Evolutionary conservation across 768 basidiomycete genomes (phyloP).

Genomic region (Phanerodontia chrysosporium): DNA sequence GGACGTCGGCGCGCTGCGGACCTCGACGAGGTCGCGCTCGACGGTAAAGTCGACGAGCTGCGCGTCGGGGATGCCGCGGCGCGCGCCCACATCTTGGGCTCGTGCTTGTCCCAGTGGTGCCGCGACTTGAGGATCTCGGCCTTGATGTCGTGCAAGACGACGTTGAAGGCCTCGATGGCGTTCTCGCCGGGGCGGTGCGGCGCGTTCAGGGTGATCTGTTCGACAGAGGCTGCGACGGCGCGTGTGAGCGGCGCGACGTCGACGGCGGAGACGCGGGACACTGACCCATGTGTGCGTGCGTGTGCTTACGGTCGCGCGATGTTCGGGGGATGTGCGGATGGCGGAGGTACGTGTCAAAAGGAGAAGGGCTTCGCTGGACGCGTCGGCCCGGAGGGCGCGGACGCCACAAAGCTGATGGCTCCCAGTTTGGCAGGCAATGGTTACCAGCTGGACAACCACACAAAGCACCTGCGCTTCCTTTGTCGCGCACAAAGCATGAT

Average conservation of each 20-base stretch:
- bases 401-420: constrained; percentile 8
- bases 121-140: constrained; percentile 63
- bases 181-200: constrained; percentile 57
- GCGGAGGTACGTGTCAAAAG: not conserved
- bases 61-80: constrained; percentile 47
- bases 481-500: not conserved
- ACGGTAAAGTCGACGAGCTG: constrained; percentile 51
- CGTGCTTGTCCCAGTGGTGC: constrained; percentile 66
- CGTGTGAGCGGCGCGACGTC: not conserved
- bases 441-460: not conserved
- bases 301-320: not conserved
- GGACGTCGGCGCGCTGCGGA: constrained; percentile 53
- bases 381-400: constrained; percentile 5
- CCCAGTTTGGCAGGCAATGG: not conserved
- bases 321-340: not conserved
- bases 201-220: constrained; percentile 52
- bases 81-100: constrained; percentile 67
- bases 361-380: not conserved
- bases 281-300: not conserved
- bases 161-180: constrained; percentile 62
- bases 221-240: constrained; percentile 44
- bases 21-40: constrained; percentile 37
- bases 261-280: not conserved
- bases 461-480: not conserved
- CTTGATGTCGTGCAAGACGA: constrained; percentile 54